Evolutionary conservation across 768 basidiomycete species (phyloP), one percentile per base, ranked within the genome.

Genomic region (Mycena metata): DNA sequence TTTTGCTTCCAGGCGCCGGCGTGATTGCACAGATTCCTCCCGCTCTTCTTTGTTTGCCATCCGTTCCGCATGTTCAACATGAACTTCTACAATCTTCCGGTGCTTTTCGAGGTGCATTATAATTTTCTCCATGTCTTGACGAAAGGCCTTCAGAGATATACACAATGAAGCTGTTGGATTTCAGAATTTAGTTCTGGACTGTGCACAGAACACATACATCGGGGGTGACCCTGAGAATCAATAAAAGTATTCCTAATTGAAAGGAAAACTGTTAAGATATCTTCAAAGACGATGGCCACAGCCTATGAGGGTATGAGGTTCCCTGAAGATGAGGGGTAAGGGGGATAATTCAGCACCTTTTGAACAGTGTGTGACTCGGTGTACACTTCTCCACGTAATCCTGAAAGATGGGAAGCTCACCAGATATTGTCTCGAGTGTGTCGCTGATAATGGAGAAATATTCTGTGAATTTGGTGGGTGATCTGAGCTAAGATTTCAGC

Each of bases 331-430:
- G 21, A 3, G 30, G 21, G 15, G 42, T 35, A 43, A 9, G 39
- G 15, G 3, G 33, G 16, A n/a, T 16, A 19, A 3, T 39, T 24
- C 16, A 16, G 30, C 26, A 55, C 68, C 57, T 69, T 64, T 19
- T 69, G 57, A n/a, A 69, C 63, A 19, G 56, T 47, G 17, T 39
- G 26, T 10, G 62, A 69, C 21, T 52, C 55, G 10, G 68, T 33
- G 19, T 64, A 69, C 35, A 26, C 23, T 39, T 59, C 7, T 59
- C 58, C 0, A 64, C 52, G 55, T 69, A 69, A 24, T 69, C 68
- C 50, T 64, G 68, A 16, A 69, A 60, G 23, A 69, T 59, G 4
- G 68, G 68, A 3, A 69, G 58, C 46, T 69, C 68, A 26, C 64
- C 49, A 15, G 68, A 64, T 45, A 69, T 69, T 16, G 56, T 64